Percentiles rank a stretch among this genome's conserved stretches.
Conservation (phyloP, 345 rosid genomes). For the Pistacia vera region DNA sequence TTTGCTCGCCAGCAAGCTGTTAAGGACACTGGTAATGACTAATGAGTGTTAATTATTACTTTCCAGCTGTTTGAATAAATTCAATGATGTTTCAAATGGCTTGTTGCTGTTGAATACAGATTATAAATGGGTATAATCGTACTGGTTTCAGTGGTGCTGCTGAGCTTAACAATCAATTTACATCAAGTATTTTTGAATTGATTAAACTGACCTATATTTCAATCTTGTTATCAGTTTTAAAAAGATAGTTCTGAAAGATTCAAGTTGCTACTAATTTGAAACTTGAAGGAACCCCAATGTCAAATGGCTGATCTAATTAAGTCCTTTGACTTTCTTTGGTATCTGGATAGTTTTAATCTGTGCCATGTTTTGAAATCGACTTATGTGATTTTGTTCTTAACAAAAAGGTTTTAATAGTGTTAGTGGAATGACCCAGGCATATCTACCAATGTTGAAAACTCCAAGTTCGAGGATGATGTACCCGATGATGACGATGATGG, state of each 20-base stretch:
- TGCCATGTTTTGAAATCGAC: not conserved
- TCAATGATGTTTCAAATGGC: not conserved
- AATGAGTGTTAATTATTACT: conserved; percentile 8
- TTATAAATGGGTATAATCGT: not conserved
- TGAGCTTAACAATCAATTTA: not conserved
- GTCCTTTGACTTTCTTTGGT: not conserved
- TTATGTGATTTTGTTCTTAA: not conserved
- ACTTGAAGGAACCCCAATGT: not conserved
- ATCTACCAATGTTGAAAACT: conserved; percentile 52
- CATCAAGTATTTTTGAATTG: not conserved
- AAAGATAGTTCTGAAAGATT: not conserved
- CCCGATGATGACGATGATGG: conserved; percentile 87
- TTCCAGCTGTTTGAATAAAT: not conserved
- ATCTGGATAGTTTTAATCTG: not conserved
- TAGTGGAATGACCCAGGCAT: conserved; percentile 45
- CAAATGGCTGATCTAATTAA: not conserved
- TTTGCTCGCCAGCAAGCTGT: conserved; percentile 76
- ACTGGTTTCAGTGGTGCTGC: not conserved
- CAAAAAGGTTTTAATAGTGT: conserved; percentile 1
- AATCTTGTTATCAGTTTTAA: not conserved
- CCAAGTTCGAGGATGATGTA: conserved; percentile 72
- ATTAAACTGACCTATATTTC: not conserved
- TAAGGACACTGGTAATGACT: conserved; percentile 68
- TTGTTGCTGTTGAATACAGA: not conserved
- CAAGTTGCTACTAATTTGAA: not conserved